These are phyloP conservation scores for Bruguiera hainesii DNA, from an alignment of 441 rosid genomes.

Conservation along the genomic window DNA sequence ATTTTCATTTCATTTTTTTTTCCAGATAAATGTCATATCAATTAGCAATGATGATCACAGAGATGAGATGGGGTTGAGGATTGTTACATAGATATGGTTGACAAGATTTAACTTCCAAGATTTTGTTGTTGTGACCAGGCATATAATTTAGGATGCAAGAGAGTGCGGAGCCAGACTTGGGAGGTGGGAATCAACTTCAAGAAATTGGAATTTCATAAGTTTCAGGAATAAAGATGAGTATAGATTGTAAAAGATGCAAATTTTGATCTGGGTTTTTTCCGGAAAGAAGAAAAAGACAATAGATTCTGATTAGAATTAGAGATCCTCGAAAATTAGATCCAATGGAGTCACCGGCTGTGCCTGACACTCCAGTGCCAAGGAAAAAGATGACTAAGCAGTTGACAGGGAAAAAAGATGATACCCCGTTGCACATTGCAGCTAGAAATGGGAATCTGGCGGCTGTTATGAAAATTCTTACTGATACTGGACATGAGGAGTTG, in stretches of 20 bases:
- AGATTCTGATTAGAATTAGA: slow-evolving; percentile 2
- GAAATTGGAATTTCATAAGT: slow-evolving; percentile 11
- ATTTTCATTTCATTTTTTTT: slow-evolving; percentile 5
- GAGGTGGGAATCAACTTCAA: slow-evolving; percentile 22
- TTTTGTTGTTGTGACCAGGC: slow-evolving; percentile 21
- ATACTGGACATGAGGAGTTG: slow-evolving; percentile 36
- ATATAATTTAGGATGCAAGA: slow-evolving; percentile 19
- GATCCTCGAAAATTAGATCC: slow-evolving; percentile 12
- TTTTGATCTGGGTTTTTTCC: slow-evolving; percentile 38
- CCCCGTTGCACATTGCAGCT: slow-evolving; percentile 68
- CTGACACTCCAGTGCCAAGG: slow-evolving; percentile 28
- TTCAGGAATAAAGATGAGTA: not conserved
- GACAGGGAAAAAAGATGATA: slow-evolving; percentile 77
- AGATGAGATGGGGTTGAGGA: not conserved
- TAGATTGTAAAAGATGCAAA: slow-evolving; percentile 22
- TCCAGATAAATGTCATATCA: not conserved
- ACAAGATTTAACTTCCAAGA: not conserved
- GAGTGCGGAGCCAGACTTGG: slow-evolving; percentile 19
- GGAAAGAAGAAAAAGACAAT: slow-evolving; percentile 25
- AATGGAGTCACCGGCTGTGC: slow-evolving; percentile 36
- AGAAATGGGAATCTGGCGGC: slow-evolving; percentile 58
- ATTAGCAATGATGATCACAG: slow-evolving; percentile 2
- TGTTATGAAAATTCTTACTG: slow-evolving; percentile 42
- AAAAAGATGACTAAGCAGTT: slow-evolving; percentile 80
- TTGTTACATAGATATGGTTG: not conserved